These are phyloP conservation scores for Dovyalis caffra DNA, from an alignment of 345 rosid genomes.

Conservation along the genomic window DNA sequence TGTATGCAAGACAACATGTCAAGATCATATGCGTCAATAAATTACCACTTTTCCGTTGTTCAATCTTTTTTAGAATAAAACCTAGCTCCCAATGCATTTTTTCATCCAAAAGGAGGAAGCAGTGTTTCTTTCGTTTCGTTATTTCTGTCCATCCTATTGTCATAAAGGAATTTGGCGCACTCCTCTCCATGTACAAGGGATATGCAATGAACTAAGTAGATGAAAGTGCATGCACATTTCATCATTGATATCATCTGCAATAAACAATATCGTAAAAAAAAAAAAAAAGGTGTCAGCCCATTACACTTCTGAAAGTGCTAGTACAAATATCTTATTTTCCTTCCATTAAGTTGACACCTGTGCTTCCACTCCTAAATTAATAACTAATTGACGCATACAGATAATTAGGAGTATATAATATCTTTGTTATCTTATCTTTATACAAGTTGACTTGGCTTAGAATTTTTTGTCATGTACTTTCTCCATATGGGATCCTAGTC, in stretches of 20 bases:
- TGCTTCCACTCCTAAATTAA: conserved; percentile 21
- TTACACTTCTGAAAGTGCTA: background rate
- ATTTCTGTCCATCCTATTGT: background rate
- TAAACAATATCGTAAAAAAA: background rate
- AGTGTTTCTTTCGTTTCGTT: background rate
- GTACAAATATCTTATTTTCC: conserved; percentile 5
- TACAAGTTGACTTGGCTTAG: conserved; percentile 18
- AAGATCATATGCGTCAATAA: background rate
- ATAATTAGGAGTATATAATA: no score
- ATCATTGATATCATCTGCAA: no score
- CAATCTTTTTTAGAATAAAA: no score
- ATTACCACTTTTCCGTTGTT: background rate
- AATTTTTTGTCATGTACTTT: conserved; percentile 5
- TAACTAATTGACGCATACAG: background rate
- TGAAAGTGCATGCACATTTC: no score
- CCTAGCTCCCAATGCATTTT: background rate
- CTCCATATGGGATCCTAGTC: conserved; percentile 26
- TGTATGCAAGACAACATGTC: background rate
- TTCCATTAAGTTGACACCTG: conserved; percentile 9
- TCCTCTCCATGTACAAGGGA: no score
- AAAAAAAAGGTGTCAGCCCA: no score
- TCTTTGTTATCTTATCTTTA: conserved; percentile 2
- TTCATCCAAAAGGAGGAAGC: background rate
- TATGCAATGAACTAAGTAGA: no score
- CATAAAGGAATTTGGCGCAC: background rate